Conservation (phyloP, 2,329 filamentous ascomycete genomes). For the Beauveria bassiana region DNA sequence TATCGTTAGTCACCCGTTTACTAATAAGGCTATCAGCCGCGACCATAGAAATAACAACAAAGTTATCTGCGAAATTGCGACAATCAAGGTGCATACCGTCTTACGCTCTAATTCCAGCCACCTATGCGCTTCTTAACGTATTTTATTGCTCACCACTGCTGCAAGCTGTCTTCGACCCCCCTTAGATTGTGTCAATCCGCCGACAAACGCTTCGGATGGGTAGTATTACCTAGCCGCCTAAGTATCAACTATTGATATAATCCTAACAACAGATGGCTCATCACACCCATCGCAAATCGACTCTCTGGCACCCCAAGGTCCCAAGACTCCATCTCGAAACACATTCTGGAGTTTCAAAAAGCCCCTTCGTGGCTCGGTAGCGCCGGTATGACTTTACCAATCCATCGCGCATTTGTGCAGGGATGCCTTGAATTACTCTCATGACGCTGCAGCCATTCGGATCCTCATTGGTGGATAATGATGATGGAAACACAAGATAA, state of each 20-base stretch:
- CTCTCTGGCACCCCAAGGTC: neutral
- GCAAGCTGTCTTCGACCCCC: too few species aligned
- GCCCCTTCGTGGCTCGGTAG: neutral
- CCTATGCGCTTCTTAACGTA: too few species aligned
- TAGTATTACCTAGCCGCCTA: too few species aligned
- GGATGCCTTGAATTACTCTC: too few species aligned
- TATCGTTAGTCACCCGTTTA: neutral
- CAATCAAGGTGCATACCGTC: too few species aligned
- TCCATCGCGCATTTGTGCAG: too few species aligned
- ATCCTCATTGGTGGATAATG: neutral
- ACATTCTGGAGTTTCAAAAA: neutral
- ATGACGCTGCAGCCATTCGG: neutral
- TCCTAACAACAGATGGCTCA: neutral
- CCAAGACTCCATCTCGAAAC: neutral
- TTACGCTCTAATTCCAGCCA: too few species aligned
- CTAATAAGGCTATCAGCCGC: neutral
- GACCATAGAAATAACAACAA: too few species aligned
- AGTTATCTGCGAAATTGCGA: too few species aligned
- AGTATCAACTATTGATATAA: neutral
- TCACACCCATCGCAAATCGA: neutral
- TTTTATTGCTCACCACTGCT: too few species aligned
- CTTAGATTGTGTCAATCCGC: too few species aligned
- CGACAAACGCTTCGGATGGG: too few species aligned
- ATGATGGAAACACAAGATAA: neutral
- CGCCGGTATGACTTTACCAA: neutral